Evolutionary conservation across 805 yeast species (phyloP), one percentile per base, ranked within the genome.

Genomic region (Blastobotrys attinorum): DNA sequence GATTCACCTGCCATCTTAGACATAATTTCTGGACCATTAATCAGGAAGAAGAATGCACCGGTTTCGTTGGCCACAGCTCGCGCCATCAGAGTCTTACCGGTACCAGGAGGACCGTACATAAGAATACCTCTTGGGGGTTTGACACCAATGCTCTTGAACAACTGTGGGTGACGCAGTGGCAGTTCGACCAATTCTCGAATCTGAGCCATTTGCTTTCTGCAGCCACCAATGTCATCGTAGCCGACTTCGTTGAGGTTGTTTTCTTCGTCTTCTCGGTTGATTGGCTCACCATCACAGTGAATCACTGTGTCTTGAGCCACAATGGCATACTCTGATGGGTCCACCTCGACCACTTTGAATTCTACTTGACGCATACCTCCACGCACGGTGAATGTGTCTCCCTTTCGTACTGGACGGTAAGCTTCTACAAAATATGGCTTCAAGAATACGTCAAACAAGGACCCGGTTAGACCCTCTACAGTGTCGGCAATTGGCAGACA

Each of bases 1-100:
- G 96, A 85, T 70, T 92, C 98, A 73, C 98, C 98, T 42, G 98
- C 98, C 98, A 92, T 92, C 71, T 92, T 92, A 44, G 97, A 89
- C 98, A 92, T 92, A 61, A 92, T 95, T 69, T 92, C 98, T 7
- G 98, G 98, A 67, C 98, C 98, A 63, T 92, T 92, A 66, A 92
- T 92, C 58, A 92, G 76, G 66, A 92, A 92, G 77, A 92, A 92
- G 65, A 92, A 92, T 1, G 98, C 98, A 61, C 98, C 98, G 20
- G 98, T 92, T 69, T 92, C 98, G 59, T 92, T 92, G 39, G 98
- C 98, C 42, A 92, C 98, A n/a, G 98, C 98, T 65, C 98, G 81
- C 1, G 98, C 98, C 96, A 92, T 88, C 55, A 92, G 74, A 25
- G 98, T 92, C 70, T 92, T 92, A 84, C 98, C 98, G 13, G 98